These are phyloP conservation scores for Tolypocladium album DNA, from an alignment of 2,329 filamentous ascomycete genomes.

Conservation along the genomic window DNA sequence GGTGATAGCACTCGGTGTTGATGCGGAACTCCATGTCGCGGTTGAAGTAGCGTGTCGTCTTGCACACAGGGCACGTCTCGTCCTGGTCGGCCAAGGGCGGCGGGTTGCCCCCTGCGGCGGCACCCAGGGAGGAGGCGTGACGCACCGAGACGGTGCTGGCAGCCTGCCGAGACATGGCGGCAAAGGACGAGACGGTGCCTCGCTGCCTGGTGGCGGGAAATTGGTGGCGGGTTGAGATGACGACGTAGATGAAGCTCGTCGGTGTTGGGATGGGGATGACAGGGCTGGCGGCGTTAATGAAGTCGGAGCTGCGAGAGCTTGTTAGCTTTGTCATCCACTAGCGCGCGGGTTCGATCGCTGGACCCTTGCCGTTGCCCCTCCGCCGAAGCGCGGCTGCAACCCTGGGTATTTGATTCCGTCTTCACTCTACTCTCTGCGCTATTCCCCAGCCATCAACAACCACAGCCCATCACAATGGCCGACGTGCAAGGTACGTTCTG, in stretches of 20 bases:
- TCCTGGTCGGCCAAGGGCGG: conserved; percentile 20
- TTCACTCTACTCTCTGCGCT: neutral
- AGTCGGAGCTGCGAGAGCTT: neutral
- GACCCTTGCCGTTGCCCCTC: neutral
- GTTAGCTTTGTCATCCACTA: neutral
- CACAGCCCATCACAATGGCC: neutral
- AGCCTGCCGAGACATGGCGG: conserved; percentile 16
- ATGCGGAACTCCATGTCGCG: conserved; percentile 89
- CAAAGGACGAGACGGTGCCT: neutral
- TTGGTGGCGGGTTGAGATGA: neutral
- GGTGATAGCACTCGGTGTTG: conserved; percentile 98
- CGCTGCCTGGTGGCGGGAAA: neutral
- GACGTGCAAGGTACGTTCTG: conserved; percentile 2
- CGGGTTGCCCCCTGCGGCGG: conserved; percentile 1
- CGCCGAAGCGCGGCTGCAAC: neutral
- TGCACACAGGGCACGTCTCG: conserved; percentile 95
- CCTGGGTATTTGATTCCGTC: neutral
- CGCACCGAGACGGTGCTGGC: conserved; percentile 17
- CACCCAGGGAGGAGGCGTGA: conserved; percentile 7
- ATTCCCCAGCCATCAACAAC: neutral
- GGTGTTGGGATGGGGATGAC: neutral
- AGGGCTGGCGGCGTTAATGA: neutral
- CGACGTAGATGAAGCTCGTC: neutral
- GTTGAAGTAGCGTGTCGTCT: conserved; percentile 92
- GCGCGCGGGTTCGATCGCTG: neutral